These are phyloP conservation scores for Pseudogymnoascus sp. DNA, from an alignment of 2,329 filamentous ascomycete genomes.

Conservation along the genomic window DNA sequence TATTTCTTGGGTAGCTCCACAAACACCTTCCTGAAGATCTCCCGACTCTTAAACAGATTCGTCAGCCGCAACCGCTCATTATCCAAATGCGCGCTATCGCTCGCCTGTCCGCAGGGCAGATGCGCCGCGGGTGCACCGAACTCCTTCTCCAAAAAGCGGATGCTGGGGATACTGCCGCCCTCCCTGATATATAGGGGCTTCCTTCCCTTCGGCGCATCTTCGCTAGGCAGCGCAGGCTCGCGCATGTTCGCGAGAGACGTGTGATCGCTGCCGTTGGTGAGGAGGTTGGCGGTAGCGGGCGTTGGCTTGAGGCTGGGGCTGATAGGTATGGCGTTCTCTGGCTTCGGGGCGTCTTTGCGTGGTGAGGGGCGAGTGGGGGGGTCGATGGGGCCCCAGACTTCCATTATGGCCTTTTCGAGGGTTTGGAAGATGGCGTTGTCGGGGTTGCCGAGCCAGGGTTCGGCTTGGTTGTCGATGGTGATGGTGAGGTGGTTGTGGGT, in stretches of 20 bases:
- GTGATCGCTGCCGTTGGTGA: slow-evolving; percentile 38
- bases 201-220: slow-evolving; percentile 25
- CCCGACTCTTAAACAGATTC: slow-evolving; percentile 83
- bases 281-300: slow-evolving; percentile 43
- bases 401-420: slow-evolving; percentile 74
- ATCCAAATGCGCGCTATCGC: slow-evolving; percentile 86
- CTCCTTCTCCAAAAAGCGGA: slow-evolving; percentile 89
- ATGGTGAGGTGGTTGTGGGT: slow-evolving; percentile 76
- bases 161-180: slow-evolving; percentile 89
- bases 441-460: slow-evolving; percentile 92
- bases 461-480: slow-evolving; percentile 84
- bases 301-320: slow-evolving; percentile 31
- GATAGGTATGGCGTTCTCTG: slow-evolving; percentile 12
- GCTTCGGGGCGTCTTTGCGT: slow-evolving; percentile 18
- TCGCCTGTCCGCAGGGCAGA: slow-evolving; percentile 88
- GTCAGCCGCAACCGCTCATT: slow-evolving; percentile 85
- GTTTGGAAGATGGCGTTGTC: slow-evolving; percentile 86
- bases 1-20: slow-evolving; percentile 28
- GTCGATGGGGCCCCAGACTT: slow-evolving; percentile 65
- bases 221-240: slow-evolving; percentile 7
- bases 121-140: slow-evolving; percentile 87
- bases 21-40: slow-evolving; percentile 86
- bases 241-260: slow-evolving; percentile 23
- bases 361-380: slow-evolving; percentile 29
- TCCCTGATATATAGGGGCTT: slow-evolving; percentile 90